Evolutionary conservation across 345 rosid species (phyloP).

Genomic region (Raphanus sativus): DNA sequence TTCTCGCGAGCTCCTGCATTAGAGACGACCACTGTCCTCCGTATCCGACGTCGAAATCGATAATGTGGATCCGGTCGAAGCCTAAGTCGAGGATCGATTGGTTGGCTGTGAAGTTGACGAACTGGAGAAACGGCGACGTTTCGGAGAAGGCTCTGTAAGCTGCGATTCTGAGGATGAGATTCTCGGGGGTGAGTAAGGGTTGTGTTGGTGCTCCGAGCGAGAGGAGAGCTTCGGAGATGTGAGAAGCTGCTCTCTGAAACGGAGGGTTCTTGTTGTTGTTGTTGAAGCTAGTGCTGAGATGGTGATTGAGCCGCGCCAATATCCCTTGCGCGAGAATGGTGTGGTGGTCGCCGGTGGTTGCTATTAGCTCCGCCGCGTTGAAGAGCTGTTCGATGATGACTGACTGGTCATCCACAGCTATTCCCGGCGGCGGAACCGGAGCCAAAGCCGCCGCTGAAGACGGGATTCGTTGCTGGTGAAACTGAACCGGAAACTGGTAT

Average conservation of each 20-base stretch:
- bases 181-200: conserved; percentile 33
- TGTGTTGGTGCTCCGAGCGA: conserved; percentile 45
- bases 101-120: conserved; percentile 81
- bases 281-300: conserved; percentile 2
- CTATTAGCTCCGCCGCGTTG: conserved; percentile 81
- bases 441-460: conserved; percentile 26
- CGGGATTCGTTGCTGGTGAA: conserved; percentile 42
- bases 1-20: conserved; percentile 79
- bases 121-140: conserved; percentile 75
- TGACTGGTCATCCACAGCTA: conserved; percentile 35
- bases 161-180: conserved; percentile 66
- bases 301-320: conserved; percentile 99
- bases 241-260: conserved; percentile 74
- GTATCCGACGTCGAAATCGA: conserved; percentile 80
- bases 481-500: conserved; percentile 42
- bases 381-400: conserved; percentile 58
- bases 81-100: conserved; percentile 75
- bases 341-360: conserved; percentile 45
- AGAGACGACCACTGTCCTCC: conserved; percentile 94
- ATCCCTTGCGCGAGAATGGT: conserved; percentile 93
- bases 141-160: conserved; percentile 84
- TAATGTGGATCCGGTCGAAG: conserved; percentile 59
- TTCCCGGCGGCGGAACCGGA: conserved; percentile 15
- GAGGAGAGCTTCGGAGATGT: conserved; percentile 73
- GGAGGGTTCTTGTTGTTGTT: conserved; percentile 46